A percentile compares a stretch with the other conserved stretches of the same genome.
These are phyloP conservation scores for Alnus glutinosa DNA, from an alignment of 306 rosid species.

Conservation along the genomic window DNA sequence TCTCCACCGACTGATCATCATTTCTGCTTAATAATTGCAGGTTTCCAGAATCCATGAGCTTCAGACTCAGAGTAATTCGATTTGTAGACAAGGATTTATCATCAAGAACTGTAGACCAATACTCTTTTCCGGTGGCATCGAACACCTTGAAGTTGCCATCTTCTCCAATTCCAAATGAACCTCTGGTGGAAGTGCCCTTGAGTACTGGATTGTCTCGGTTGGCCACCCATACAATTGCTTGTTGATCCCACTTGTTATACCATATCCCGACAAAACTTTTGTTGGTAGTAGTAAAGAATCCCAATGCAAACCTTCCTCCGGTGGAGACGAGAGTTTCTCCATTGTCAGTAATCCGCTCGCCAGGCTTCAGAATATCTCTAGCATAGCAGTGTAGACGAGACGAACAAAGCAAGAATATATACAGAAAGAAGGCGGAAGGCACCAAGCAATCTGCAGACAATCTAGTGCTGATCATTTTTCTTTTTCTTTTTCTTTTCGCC, in stretches of 20 bases:
- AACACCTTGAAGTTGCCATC: slow-evolving; percentile 36
- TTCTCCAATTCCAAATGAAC: slow-evolving; percentile 12
- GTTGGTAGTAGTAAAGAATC: slow-evolving; percentile 34
- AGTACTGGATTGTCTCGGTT: slow-evolving; percentile 20
- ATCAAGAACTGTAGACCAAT: slow-evolving; percentile 12
- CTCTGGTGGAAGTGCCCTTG: not conserved
- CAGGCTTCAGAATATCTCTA: not conserved
- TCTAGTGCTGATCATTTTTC: too few relatives aligned
- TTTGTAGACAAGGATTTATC: not conserved
- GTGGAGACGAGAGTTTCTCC: slow-evolving; percentile 28
- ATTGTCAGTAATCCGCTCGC: not conserved
- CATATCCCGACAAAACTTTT: slow-evolving; percentile 42
- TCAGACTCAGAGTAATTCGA: not conserved
- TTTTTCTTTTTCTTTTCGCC: too few relatives aligned
- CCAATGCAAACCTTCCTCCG: slow-evolving; percentile 25
- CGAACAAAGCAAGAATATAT: slow-evolving; percentile 1
- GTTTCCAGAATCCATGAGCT: slow-evolving; percentile 50
- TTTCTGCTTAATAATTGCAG: slow-evolving; percentile 14
- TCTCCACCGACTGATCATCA: not conserved
- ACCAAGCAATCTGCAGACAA: too few relatives aligned
- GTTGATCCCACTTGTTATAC: not conserved
- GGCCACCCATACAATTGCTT: slow-evolving; percentile 51
- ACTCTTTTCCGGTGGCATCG: not conserved
- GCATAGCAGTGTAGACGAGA: not conserved
- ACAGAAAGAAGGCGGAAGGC: too few relatives aligned